Conservation (phyloP, 441 rosid species). For the Syzygium syzygioides region DNA sequence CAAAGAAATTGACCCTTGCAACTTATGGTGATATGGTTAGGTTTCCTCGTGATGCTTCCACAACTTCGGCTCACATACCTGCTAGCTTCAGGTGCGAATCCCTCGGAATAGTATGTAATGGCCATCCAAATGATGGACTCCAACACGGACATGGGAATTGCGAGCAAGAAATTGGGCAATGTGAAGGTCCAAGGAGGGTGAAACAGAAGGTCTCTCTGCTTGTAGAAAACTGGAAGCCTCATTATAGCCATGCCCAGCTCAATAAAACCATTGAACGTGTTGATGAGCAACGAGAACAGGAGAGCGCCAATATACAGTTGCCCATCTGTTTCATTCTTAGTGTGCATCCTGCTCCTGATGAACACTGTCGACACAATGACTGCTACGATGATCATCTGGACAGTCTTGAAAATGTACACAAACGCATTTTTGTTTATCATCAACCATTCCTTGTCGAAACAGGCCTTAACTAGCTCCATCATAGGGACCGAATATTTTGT, state of each 20-base stretch:
- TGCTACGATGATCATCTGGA: constrained; percentile 62
- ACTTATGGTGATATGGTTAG: background rate
- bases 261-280: constrained; percentile 78
- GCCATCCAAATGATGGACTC: constrained; percentile 62
- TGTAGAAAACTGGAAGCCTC: constrained; percentile 87
- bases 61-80: constrained; percentile 30
- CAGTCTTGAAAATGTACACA: constrained; percentile 53
- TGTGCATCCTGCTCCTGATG: constrained; percentile 44
- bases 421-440: constrained; percentile 64
- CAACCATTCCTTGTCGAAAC: constrained; percentile 80
- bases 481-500: constrained; percentile 48
- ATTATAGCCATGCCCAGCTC: constrained; percentile 53
- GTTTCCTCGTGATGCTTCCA: background rate
- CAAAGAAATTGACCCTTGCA: background rate
- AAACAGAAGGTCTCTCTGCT: constrained; percentile 81
- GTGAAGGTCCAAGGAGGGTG: constrained; percentile 85
- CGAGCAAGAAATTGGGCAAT: constrained; percentile 55
- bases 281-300: constrained; percentile 48
- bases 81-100: constrained; percentile 71
- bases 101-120: constrained; percentile 59
- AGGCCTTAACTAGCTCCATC: constrained; percentile 57
- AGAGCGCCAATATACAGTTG: constrained; percentile 52
- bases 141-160: constrained; percentile 56
- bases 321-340: constrained; percentile 43
- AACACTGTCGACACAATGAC: constrained; percentile 60